phyloP scores from a whole-genome alignment of 2,329 filamentous ascomycete species.

The Cladobotryum protrusum region DNA sequence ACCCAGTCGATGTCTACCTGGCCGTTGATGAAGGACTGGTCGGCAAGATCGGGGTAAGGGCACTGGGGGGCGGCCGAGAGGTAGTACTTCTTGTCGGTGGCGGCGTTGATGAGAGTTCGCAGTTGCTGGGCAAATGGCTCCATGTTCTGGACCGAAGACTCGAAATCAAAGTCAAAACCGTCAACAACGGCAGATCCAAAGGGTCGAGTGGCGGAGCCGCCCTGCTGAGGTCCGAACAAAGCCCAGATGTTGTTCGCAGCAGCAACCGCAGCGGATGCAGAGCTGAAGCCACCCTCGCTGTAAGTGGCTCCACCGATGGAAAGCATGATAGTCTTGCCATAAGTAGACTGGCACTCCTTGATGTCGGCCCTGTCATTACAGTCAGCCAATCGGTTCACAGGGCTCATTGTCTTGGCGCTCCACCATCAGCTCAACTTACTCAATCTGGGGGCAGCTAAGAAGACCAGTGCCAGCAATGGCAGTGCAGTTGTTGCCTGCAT shows the following conservation, averaged over 20 bases:
- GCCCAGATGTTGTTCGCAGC: constrained; percentile 61
- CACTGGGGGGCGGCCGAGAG: constrained; percentile 65
- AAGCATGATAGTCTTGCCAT: constrained; percentile 63
- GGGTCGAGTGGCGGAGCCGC: constrained; percentile 49
- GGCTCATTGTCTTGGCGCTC: no score
- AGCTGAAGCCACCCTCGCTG: constrained; percentile 59
- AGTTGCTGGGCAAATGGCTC: constrained; percentile 53
- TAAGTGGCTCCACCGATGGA: constrained; percentile 68
- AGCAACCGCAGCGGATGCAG: constrained; percentile 40
- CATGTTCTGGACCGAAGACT: constrained; percentile 54
- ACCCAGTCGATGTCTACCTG: constrained; percentile 52
- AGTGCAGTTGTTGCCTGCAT: constrained; percentile 54
- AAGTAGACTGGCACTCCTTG: constrained; percentile 49
- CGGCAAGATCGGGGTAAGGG: constrained; percentile 55
- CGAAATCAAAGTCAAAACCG: constrained; percentile 74
- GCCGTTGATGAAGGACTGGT: constrained; percentile 49
- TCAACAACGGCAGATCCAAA: constrained; percentile 62
- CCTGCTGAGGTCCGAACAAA: constrained; percentile 56
- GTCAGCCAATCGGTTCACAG: background rate
- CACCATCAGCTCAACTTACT: constrained; percentile 36
- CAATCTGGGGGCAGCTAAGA: constrained; percentile 57
- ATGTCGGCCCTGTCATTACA: constrained; percentile 38
- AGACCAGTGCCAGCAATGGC: constrained; percentile 42
- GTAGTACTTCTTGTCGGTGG: constrained; percentile 50
- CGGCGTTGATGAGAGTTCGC: constrained; percentile 47